Evolutionary conservation across 177 flowering plant genomes (phyloP).

Genomic region (Vitis hybrid): DNA sequence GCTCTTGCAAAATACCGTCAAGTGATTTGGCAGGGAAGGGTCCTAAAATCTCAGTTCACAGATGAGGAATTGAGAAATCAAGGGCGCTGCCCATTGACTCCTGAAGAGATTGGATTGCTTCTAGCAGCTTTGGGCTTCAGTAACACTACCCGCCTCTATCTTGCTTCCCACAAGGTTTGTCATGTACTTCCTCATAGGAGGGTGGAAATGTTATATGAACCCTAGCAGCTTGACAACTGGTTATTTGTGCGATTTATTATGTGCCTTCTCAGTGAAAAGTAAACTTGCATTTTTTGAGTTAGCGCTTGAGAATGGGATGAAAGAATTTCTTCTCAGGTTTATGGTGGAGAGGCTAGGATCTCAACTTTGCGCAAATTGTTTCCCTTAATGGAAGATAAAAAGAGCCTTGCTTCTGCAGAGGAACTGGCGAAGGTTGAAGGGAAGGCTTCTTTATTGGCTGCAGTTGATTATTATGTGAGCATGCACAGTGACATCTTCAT

Average conservation of each 20-base stretch:
- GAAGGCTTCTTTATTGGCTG: slow-evolving; percentile 90
- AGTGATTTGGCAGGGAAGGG: slow-evolving; percentile 94
- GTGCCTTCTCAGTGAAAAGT: neutral
- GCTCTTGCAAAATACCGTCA: slow-evolving; percentile 93
- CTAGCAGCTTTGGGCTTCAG: slow-evolving; percentile 90
- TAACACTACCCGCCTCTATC: slow-evolving; percentile 86
- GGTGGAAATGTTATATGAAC: neutral
- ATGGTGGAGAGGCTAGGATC: slow-evolving; percentile 95
- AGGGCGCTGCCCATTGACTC: slow-evolving; percentile 97
- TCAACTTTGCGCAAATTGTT: slow-evolving; percentile 68
- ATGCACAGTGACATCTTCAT: slow-evolving; percentile 95
- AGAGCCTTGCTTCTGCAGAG: slow-evolving; percentile 71
- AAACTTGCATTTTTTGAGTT: neutral
- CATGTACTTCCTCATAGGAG: neutral
- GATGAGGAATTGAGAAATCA: slow-evolving; percentile 82
- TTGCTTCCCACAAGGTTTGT: slow-evolving; percentile 93
- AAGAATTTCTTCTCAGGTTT: slow-evolving; percentile 53
- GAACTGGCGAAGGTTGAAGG: slow-evolving; percentile 70
- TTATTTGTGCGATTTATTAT: neutral
- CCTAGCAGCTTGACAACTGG: neutral
- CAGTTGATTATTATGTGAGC: slow-evolving; percentile 93
- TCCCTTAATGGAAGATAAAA: slow-evolving; percentile 92
- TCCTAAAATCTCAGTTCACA: slow-evolving; percentile 79
- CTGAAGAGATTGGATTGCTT: slow-evolving; percentile 94
- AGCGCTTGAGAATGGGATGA: neutral